A percentile compares a stretch with the other conserved stretches of the same genome.
These are phyloP conservation scores for Aphanomyces astaci DNA, from an alignment of 352 stramenopile genomes.

Conservation along the genomic window DNA sequence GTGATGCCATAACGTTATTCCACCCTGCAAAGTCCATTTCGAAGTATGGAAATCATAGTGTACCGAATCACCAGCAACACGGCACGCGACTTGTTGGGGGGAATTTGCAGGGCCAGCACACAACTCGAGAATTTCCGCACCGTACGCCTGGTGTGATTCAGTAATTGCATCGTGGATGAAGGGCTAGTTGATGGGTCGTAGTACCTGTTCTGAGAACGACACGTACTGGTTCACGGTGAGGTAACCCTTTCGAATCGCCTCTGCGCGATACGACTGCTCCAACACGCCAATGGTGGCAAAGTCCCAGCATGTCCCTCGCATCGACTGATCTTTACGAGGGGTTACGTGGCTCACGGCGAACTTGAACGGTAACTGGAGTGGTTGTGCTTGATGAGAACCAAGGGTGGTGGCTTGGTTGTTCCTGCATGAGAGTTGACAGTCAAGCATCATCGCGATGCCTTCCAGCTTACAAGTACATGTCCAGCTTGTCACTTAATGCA, in stretches of 20 bases:
- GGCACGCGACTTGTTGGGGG: conserved; percentile 56
- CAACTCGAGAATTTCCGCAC: conserved; percentile 57
- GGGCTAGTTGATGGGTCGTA: neutral
- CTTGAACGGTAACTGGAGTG: conserved; percentile 46
- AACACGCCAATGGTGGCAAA: conserved; percentile 72
- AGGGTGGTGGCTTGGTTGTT: neutral
- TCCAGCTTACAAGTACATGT: conserved; percentile 9
- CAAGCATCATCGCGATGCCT: too few relatives aligned
- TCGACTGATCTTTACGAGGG: conserved; percentile 57
- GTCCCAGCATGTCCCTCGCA: conserved; percentile 73
- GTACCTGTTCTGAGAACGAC: conserved; percentile 64
- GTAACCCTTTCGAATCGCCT: conserved; percentile 57
- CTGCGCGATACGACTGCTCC: conserved; percentile 67
- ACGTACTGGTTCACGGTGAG: conserved; percentile 63
- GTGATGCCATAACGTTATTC: too few relatives aligned
- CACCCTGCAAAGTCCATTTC: neutral
- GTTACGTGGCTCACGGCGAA: conserved; percentile 71
- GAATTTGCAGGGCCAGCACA: conserved; percentile 56
- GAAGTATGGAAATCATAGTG: neutral
- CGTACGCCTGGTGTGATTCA: conserved; percentile 38
- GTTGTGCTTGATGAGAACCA: neutral
- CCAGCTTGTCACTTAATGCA: neutral
- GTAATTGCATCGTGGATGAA: neutral
- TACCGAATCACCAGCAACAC: conserved; percentile 55
- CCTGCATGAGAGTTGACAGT: too few relatives aligned